A percentile compares a stretch with the other conserved stretches of the same genome.
Evolutionary conservation across 2,329 filamentous ascomycete genomes (phyloP).

Genomic region (Cercospora canescens): DNA sequence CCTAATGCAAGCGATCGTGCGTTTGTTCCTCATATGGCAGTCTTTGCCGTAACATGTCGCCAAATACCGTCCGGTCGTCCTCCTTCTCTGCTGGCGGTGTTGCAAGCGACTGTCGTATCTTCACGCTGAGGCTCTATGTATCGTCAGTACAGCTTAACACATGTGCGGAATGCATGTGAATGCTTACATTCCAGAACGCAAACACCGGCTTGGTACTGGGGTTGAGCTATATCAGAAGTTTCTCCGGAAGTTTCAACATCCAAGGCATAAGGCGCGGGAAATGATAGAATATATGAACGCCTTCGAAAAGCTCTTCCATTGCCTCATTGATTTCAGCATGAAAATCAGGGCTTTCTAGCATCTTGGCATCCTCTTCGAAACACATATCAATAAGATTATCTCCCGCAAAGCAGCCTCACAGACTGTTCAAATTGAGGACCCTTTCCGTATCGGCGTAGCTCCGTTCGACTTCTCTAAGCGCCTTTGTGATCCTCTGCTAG

Average conservation of each 20-base stretch:
- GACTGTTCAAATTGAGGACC: constrained; percentile 5
- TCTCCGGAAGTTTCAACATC: not conserved
- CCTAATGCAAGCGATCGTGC: constrained; percentile 40
- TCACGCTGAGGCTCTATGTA: not conserved
- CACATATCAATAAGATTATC: constrained; percentile 11
- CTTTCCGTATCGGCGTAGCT: constrained; percentile 1
- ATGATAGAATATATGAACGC: constrained; percentile 4
- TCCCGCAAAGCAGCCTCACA: constrained; percentile 15
- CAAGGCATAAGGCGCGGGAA: not conserved
- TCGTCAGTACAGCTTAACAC: not conserved
- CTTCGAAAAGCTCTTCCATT: not conserved
- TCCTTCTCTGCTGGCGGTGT: not conserved
- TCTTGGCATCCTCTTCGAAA: constrained; percentile 11
- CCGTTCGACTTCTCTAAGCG: not conserved
- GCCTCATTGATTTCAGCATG: constrained; percentile 9
- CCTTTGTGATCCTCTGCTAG: not conserved
- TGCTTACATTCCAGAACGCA: not conserved
- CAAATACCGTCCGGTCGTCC: constrained; percentile 10
- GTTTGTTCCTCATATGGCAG: constrained; percentile 35
- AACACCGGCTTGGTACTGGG: constrained; percentile 2
- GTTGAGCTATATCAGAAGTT: constrained; percentile 1
- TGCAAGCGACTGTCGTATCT: not conserved
- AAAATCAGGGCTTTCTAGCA: constrained; percentile 10
- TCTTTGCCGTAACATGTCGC: constrained; percentile 8
- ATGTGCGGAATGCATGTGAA: too few species aligned